Base-by-base conservation (phyloP, 208 protist genomes). In the Hexamita inflata region DNA sequence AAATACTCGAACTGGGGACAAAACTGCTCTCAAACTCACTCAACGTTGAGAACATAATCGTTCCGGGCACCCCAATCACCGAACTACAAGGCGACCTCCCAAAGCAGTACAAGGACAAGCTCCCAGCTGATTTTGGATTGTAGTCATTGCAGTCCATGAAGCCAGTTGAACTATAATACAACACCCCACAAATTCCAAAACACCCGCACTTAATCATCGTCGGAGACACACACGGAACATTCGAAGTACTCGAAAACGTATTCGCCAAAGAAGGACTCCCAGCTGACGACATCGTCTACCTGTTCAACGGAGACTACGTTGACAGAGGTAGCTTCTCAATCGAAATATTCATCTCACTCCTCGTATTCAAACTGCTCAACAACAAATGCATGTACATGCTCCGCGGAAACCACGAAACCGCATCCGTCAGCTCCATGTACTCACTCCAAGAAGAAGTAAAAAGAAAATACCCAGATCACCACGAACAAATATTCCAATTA, bases 381-480 rank as follows among this genome's bases (percentile, higher is more conserved):
- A 78, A 78, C 24, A 30, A 58, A 4, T 49, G 41, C 30, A 53
- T 83, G 32, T 77, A 59, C 53, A 49, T 83, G 30, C 32, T 81
- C 1, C 57, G 81, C 24, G 81, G 81, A n/a, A 83, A 83, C 39
- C 81, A 83, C 40, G 81, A 83, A 60, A 74, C 59, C 53, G 32
- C 29, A 62, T 24, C 38, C 32, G 75, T 78, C 13, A 70, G 68
- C 60, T 7, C 7, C 1, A 74, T 35, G n/a, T 94, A 95, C 77
- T 86, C 85, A 19, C 92, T 94, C 74, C 58, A n/a, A 2, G 13
- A 15, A 2, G 73, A 76, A 35, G 7, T 76, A 34, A 11, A 66
- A 35, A 29, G 32, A 11, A 76, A 76, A 34, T 76, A 76, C 30
- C 26, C 7, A 7, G 2, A 28, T 24, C 15, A 53, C 1, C 24